These are phyloP conservation scores for Auricularia cornea DNA, from an alignment of 768 basidiomycete genomes.

Conservation along the genomic window DNA sequence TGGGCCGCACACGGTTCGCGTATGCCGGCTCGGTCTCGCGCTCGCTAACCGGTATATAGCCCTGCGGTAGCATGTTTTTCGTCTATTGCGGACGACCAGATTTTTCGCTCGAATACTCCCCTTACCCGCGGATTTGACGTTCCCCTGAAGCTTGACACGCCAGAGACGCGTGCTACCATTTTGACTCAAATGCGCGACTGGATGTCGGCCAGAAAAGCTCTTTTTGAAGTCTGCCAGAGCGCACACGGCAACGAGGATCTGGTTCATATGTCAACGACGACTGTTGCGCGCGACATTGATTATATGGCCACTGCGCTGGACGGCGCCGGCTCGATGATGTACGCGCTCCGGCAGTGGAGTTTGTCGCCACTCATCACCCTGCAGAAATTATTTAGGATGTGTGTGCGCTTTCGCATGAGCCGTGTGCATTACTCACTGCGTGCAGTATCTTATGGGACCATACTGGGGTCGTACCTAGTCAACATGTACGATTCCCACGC, in stretches of 20 bases:
- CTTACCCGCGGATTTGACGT: constrained; percentile 7
- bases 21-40: neutral
- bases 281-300: constrained; percentile 11
- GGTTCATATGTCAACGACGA: constrained; percentile 12
- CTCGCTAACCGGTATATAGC: neutral
- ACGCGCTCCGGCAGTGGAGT: neutral
- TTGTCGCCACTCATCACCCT: neutral
- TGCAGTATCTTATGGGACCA: constrained; percentile 10
- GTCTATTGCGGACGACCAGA: neutral
- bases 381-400: constrained; percentile 10
- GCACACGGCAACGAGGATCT: constrained; percentile 5
- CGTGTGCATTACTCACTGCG: neutral
- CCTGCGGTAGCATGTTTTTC: constrained; percentile 6
- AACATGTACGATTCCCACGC: constrained; percentile 15
- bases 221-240: constrained; percentile 7
- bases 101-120: constrained; percentile 7
- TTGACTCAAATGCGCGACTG: constrained; percentile 1
- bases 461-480: constrained; percentile 12
- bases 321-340: constrained; percentile 11
- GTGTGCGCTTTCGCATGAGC: neutral
- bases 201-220: constrained; percentile 1
- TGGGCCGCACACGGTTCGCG: constrained; percentile 6
- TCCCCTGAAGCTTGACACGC: neutral
- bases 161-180: constrained; percentile 1
- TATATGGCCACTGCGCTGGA: constrained; percentile 9